These are phyloP conservation scores for Nakazawaea ambrosiae DNA, from an alignment of 805 yeast species.

Conservation along the genomic window DNA sequence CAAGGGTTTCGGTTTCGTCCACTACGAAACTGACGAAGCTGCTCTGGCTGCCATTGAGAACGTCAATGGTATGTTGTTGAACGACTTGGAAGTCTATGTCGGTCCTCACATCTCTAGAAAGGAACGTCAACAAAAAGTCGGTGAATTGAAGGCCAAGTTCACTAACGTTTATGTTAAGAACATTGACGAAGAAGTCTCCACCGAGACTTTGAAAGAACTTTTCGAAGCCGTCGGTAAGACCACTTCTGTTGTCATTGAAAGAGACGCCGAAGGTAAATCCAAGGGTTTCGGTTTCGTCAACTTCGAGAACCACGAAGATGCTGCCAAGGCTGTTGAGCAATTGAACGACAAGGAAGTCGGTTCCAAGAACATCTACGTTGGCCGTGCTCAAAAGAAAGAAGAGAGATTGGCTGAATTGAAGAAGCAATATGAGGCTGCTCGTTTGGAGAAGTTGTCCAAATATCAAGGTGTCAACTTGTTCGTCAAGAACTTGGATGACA, in stretches of 20 bases:
- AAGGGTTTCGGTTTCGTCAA: slow-evolving; percentile 96
- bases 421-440: slow-evolving; percentile 86
- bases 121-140: slow-evolving; percentile 92
- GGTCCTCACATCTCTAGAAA: slow-evolving; percentile 89
- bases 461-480: slow-evolving; percentile 97
- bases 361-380: slow-evolving; percentile 86
- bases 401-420: slow-evolving; percentile 96
- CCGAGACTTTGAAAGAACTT: slow-evolving; percentile 63
- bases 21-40: slow-evolving; percentile 87
- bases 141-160: slow-evolving; percentile 85
- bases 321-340: slow-evolving; percentile 85
- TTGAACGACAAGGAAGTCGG: slow-evolving; percentile 81
- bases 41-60: slow-evolving; percentile 94
- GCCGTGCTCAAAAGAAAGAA: slow-evolving; percentile 98
- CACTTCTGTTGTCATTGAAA: slow-evolving; percentile 77
- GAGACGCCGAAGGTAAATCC: slow-evolving; percentile 80
- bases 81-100: slow-evolving; percentile 92
- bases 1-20: slow-evolving; percentile 96
- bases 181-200: slow-evolving; percentile 64
- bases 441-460: slow-evolving; percentile 86
- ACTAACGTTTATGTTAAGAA: slow-evolving; percentile 96
- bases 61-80: slow-evolving; percentile 96
- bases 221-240: slow-evolving; percentile 71
- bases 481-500: slow-evolving; percentile 92
- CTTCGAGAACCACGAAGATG: slow-evolving; percentile 81